Evolutionary conservation across 108 stramenopile species (phyloP), one percentile per base, ranked within the genome.

Genomic region (Conticribra weissflogii): DNA sequence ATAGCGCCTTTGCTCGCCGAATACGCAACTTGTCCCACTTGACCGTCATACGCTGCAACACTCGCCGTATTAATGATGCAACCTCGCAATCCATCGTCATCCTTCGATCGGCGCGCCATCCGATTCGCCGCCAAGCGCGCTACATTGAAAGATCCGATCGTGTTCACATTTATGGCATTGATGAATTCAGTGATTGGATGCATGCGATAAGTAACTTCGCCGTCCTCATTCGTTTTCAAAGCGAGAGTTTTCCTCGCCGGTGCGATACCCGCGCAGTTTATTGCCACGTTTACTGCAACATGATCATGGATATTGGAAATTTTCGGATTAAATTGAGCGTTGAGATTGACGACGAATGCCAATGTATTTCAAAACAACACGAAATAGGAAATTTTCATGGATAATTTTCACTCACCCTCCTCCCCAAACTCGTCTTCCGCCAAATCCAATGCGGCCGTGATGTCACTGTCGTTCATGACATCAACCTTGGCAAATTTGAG

Each of bases 201-300:
- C 25, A 73, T 34, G 29, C 86, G 54, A 66, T 54, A 24, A 62
- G 86, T 66, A 54, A 67, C 36, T 31, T 60, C 50, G 78, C 88
- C 62, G 61, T 82, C 50, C 53, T 89, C 53, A 47, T 79, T 79
- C 72, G 81, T 49, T 78, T 86, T 79, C 28, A 77, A 76, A 5
- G 83, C 79, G 18, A 97, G 66, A 15, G 83, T 91, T 60, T 86
- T 88, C 47, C 61, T 63, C 2, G 98, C 95, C 12, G 78, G 67
- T 0, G 84, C 96, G 54, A 98, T 88, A 21, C 98, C 98, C 8
- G 98, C 98, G 62, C 97, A 99, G 77, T 90, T 97, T 5, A 99
- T 81, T 15, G 87, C 93, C 3, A 84, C 82, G 71, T 94, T 96
- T 44, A 96, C 85, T 64, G n/a, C 2, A 52, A 73, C 25, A 27